Percentiles rank a stretch among this genome's conserved stretches.
These are phyloP conservation scores for Edaphochlamys debaryana DNA, from an alignment of 139 green algal genomes.

Conservation along the genomic window DNA sequence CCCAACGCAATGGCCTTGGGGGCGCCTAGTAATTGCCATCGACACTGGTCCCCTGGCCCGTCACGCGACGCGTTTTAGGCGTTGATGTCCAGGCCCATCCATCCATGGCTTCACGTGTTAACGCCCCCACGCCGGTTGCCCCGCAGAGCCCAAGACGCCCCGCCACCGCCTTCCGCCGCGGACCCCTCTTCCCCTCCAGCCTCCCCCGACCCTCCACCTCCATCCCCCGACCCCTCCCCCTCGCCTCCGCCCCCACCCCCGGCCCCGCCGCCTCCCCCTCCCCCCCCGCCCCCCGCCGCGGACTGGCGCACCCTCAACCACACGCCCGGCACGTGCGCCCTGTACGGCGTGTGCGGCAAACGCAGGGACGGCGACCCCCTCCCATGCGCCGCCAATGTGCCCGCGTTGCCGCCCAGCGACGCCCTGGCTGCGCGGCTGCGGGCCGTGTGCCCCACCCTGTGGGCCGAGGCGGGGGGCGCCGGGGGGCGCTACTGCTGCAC, in stretches of 20 bases:
- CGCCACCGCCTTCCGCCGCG: too few relatives aligned
- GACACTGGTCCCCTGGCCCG: background rate
- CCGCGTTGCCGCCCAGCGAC: constrained; percentile 43
- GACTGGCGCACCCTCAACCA: constrained; percentile 65
- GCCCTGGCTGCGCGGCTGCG: constrained; percentile 49
- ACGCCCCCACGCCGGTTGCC: too few relatives aligned
- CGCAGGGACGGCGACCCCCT: constrained; percentile 74
- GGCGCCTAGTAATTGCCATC: too few relatives aligned
- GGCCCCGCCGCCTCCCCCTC: background rate
- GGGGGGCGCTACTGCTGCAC: constrained; percentile 80
- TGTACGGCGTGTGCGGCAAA: constrained; percentile 74
- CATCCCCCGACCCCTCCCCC: background rate
- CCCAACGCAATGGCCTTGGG: too few relatives aligned
- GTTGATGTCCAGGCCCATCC: background rate
- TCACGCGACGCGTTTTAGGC: background rate
- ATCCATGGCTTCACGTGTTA: too few relatives aligned
- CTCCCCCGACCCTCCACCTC: background rate
- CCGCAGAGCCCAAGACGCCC: background rate
- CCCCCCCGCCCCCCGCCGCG: background rate
- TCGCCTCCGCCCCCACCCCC: background rate
- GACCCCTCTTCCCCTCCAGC: background rate
- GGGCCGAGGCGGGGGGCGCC: constrained; percentile 47
- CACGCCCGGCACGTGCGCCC: constrained; percentile 67
- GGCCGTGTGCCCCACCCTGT: constrained; percentile 76
- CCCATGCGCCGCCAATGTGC: constrained; percentile 71